Base-by-base conservation (phyloP, 768 basidiomycete species). In the Phlegmacium glaucopus region DNA sequence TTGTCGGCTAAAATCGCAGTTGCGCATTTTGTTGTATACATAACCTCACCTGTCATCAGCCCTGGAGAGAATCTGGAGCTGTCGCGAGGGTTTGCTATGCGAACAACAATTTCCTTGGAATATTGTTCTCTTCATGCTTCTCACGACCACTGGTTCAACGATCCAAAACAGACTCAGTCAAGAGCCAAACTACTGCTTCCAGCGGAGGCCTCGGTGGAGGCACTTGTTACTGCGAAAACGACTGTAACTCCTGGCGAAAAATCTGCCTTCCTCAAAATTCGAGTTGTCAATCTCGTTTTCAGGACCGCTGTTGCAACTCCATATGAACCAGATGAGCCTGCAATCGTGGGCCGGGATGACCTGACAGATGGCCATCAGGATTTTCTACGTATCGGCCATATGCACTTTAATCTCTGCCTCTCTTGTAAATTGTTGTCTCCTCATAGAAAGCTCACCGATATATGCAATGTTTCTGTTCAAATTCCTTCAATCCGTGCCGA, bases 41-140 rank as follows among this genome's bases (percentile, higher is more conserved):
- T 92, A 42, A 87, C 89, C 6, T 80, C 85, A n/a, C 78, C 77
- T 29, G 94, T 95, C 61, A 74, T 93, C 45, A 90, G 90, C 51
- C 89, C 89, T 0, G 66, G 73, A 0, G 86, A 86, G 45, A 75
- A 77, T 32, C 63, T 78, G 45, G 80, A 80, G 38, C 69, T 89
- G 10, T 83, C 80, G 3, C 78, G 90, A 25, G 91, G 91, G 4
- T 63, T 89, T 46, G 80, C 83, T 2, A 57, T 83, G 25, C 76
- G 77, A 17, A 80, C 77, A 0, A 70, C 79, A 3, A 36, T 82
- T 6, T 75, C 78, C 3, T 39, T 80, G 7, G 74, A 81, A 46
- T 84, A 84, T 57, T 79, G 78, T 55, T 76, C 75, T 26, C 54
- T 85, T 30, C 72, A 65, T 34, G 49, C 64, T 34, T 61, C 57